These are phyloP conservation scores for Rhododendron simsii DNA, from an alignment of 148 eudicot species.

Conservation along the genomic window DNA sequence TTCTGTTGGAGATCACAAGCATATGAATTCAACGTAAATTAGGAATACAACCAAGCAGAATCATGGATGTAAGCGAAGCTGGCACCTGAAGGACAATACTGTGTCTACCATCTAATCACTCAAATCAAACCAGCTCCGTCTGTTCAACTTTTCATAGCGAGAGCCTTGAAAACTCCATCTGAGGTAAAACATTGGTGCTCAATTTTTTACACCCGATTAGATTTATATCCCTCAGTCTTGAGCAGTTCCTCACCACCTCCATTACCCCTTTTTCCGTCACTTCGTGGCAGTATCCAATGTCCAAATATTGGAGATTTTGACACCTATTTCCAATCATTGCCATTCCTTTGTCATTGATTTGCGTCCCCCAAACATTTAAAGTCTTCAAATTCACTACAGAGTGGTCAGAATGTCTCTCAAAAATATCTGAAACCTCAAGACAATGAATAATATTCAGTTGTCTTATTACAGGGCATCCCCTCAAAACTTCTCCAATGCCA, in stretches of 20 bases:
- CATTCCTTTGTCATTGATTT: background rate
- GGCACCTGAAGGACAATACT: background rate
- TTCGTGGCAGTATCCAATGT: background rate
- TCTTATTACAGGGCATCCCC: too few relatives aligned
- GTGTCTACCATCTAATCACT: too few relatives aligned
- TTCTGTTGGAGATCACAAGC: too few relatives aligned
- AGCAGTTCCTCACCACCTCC: background rate
- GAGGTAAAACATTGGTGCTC: too few relatives aligned
- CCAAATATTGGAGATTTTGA: background rate
- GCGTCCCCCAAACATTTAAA: background rate
- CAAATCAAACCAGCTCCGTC: too few relatives aligned
- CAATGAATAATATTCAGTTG: background rate
- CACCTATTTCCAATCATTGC: background rate
- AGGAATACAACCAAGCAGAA: too few relatives aligned
- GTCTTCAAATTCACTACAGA: background rate
- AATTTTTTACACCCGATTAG: too few relatives aligned
- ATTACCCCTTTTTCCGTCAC: background rate
- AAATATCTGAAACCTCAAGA: background rate
- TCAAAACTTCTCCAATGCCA: too few relatives aligned
- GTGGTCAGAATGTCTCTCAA: background rate
- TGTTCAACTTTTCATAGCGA: background rate
- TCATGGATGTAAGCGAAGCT: too few relatives aligned
- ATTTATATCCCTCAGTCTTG: too few relatives aligned
- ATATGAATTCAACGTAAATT: too few relatives aligned
- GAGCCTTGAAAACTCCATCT: background rate